Percentiles rank a stretch among this genome's conserved stretches.
Evolutionary conservation across 2,329 filamentous ascomycete species (phyloP).

Genomic region (Cladosporium velox): DNA sequence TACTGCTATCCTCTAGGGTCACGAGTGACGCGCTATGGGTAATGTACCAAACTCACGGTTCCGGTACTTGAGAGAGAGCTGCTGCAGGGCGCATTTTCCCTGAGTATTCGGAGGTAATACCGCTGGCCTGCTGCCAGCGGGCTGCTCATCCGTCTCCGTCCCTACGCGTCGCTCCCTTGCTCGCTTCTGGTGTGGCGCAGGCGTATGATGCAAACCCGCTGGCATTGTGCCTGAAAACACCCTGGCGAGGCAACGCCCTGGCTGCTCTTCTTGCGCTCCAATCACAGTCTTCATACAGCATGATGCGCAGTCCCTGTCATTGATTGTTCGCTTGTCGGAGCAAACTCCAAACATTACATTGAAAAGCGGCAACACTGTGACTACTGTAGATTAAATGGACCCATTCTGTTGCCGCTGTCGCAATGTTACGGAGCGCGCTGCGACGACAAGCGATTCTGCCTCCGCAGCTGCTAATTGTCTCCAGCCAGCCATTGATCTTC

Average conservation of each 20-base stretch:
- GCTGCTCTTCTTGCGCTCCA: not conserved
- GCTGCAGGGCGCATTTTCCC: conserved; percentile 5
- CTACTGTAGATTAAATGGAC: not conserved
- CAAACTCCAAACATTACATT: not conserved
- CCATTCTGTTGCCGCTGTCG: not conserved
- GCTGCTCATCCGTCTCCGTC: not conserved
- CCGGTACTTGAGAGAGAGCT: conserved; percentile 6
- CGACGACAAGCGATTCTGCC: not conserved
- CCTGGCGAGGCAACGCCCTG: not conserved
- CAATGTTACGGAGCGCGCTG: not conserved
- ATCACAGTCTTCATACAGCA: not conserved
- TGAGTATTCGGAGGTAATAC: not conserved
- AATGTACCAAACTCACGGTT: not conserved
- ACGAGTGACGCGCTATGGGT: not conserved
- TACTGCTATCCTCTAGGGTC: conserved; percentile 2
- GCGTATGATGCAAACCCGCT: not conserved
- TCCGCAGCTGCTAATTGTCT: not conserved
- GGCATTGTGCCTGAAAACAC: not conserved
- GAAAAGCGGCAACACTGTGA: not conserved
- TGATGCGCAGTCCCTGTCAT: not conserved
- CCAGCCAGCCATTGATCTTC: not conserved
- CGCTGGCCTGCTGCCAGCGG: not conserved
- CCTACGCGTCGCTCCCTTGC: not conserved
- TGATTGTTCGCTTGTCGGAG: not conserved
- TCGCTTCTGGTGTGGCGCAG: conserved; percentile 10